These are phyloP conservation scores for Exophiala aquamarina DNA, from an alignment of 2,329 filamentous ascomycete genomes.

Conservation along the genomic window DNA sequence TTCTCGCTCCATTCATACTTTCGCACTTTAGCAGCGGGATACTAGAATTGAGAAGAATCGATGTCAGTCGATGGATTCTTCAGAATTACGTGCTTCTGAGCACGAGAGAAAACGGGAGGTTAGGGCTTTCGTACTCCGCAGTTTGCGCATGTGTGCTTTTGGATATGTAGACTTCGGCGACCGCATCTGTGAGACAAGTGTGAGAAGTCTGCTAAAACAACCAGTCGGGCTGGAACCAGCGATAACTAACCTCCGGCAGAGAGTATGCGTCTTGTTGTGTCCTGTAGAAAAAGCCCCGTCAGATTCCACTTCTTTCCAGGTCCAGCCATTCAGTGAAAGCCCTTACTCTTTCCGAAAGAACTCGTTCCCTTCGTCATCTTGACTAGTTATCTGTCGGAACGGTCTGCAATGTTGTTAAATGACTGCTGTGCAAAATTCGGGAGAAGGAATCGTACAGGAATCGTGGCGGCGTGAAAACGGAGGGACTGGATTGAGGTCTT, in stretches of 20 bases:
- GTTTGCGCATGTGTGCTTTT: constrained; percentile 96
- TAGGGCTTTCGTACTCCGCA: constrained; percentile 61
- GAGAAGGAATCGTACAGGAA: constrained; percentile 15
- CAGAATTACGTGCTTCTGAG: neutral
- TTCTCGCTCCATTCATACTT: constrained; percentile 99
- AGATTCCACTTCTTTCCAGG: constrained; percentile 8
- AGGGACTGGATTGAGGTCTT: constrained; percentile 2
- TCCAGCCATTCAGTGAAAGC: neutral
- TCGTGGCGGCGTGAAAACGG: constrained; percentile 9
- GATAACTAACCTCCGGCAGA: constrained; percentile 98
- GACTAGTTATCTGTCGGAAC: constrained; percentile 18
- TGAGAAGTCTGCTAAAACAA: constrained; percentile 21
- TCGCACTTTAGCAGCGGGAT: constrained; percentile 93
- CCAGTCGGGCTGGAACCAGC: constrained; percentile 38
- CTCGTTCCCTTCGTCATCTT: constrained; percentile 63
- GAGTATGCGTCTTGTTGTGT: constrained; percentile 96
- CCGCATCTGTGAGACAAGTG: constrained; percentile 45
- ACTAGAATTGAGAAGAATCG: constrained; percentile 39
- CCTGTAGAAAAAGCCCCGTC: constrained; percentile 14
- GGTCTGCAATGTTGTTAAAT: constrained; percentile 10
- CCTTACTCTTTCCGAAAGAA: constrained; percentile 68
- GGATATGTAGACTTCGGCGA: constrained; percentile 96
- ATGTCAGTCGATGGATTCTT: constrained; percentile 8
- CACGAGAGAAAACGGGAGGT: neutral
- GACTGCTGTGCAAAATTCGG: neutral